Evolutionary conservation across 352 stramenopile species (phyloP).

Genomic region (Blastocystis sp.): DNA sequence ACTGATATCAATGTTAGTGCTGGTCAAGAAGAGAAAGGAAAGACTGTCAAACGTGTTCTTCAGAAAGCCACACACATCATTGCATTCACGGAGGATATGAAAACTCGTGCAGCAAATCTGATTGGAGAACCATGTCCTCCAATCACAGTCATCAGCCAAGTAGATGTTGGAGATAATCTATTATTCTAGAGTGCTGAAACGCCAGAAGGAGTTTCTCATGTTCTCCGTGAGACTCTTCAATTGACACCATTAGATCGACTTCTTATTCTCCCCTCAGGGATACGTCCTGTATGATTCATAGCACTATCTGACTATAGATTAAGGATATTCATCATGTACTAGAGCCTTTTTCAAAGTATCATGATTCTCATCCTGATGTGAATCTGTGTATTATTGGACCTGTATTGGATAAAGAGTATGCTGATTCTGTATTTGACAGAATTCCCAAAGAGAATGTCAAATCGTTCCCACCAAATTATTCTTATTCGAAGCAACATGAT

Average conservation of each 20-base stretch:
- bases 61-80: slow-evolving; percentile 10
- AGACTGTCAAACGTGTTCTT: slow-evolving; percentile 21
- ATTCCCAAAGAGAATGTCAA: slow-evolving; percentile 2
- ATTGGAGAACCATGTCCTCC: background rate
- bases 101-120: background rate
- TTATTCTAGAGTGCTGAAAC: slow-evolving; percentile 3
- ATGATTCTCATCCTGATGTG: background rate
- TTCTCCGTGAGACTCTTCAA: slow-evolving; percentile 3
- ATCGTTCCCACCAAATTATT: background rate
- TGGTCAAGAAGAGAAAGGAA: background rate
- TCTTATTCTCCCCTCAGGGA: slow-evolving; percentile 44
- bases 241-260: background rate
- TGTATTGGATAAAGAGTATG: slow-evolving; percentile 32
- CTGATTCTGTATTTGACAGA: background rate
- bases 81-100: slow-evolving; percentile 60
- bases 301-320: background rate
- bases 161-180: background rate
- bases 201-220: background rate
- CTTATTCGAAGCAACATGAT: background rate
- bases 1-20: slow-evolving; percentile 66
- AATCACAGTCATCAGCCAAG: slow-evolving; percentile 48
- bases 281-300: background rate
- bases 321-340: slow-evolving; percentile 42
- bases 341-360: slow-evolving; percentile 31
- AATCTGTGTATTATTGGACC: slow-evolving; percentile 60